Base-by-base conservation (phyloP, 495 filamentous ascomycete genomes). In the Lindgomyces ingoldianus region DNA sequence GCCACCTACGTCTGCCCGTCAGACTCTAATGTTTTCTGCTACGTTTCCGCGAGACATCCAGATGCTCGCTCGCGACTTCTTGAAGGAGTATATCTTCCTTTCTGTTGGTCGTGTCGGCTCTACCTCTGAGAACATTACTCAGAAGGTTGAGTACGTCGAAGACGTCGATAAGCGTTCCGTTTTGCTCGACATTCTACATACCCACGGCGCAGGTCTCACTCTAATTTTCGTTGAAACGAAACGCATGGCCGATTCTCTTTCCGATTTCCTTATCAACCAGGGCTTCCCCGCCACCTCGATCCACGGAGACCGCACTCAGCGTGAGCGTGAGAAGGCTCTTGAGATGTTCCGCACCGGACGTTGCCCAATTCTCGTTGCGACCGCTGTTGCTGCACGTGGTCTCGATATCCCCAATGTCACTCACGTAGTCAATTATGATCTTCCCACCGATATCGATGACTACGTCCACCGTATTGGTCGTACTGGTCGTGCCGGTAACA, bases 391-490 rank as follows among this genome's bases (percentile, higher is more conserved):
- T 67, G 95, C 94, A 68, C 91, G 94, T 86, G 85, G 87, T 64
- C 85, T 98, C 14, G 94, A 98, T 85, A 98, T 98, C 64, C 94
- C 94, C 30, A 98, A 98, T 69, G 94, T 98, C 66, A 96, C 88
- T 52, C 94, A 98, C 80, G 95, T 98, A 62, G 86, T 98, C 83
- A 98, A 98, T 83, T 98, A 98, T 77, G 94, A 98, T 77, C 85
- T 98, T 27, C 95, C 95, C 59, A 98, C 92, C 51, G 95, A 98
- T 74, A 96, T 98, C 70, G 94, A 98, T 72, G 94, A 98, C 81
- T 98, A 98, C 71, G 95, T 98, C 60, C 94, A 98, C 79, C 91
- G 94, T 76, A 98, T 98, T 74, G 94, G 94, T 87, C 95, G 94
- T 93, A 98, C 94, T 61, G 94, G 95, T 72, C 94, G 94, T 89